Evolutionary conservation across 2,329 filamentous ascomycete species (phyloP).

Genomic region (Dactylonectria macrodidyma): DNA sequence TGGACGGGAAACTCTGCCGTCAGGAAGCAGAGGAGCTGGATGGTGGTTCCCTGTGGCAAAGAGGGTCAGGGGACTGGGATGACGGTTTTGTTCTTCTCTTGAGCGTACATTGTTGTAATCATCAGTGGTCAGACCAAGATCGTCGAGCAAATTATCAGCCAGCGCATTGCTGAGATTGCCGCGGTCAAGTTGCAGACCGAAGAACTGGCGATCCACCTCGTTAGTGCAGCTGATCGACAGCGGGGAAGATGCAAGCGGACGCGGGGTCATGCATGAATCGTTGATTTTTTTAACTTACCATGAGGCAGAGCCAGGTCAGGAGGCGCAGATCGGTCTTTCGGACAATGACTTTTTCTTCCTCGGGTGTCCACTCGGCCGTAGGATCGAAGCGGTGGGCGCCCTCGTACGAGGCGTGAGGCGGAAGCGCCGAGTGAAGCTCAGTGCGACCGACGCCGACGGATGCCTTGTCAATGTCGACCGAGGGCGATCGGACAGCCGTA

Average conservation of each 20-base stretch:
- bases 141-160: slow-evolving; percentile 73
- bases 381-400: slow-evolving; percentile 60
- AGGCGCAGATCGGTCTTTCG: slow-evolving; percentile 65
- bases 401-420: slow-evolving; percentile 55
- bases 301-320: slow-evolving; percentile 60
- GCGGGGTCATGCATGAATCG: background rate
- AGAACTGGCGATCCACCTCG: slow-evolving; percentile 59
- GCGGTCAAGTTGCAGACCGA: slow-evolving; percentile 74
- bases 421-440: slow-evolving; percentile 51
- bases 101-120: slow-evolving; percentile 67
- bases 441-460: slow-evolving; percentile 55
- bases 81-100: slow-evolving; percentile 1
- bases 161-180: slow-evolving; percentile 75
- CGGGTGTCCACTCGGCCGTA: slow-evolving; percentile 63
- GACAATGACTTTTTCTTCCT: slow-evolving; percentile 70
- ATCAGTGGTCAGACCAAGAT: slow-evolving; percentile 62
- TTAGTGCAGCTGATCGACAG: slow-evolving; percentile 35
- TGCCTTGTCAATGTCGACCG: slow-evolving; percentile 44
- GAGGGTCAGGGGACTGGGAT: slow-evolving; percentile 12
- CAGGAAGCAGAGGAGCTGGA: slow-evolving; percentile 69
- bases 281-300: slow-evolving; percentile 47
- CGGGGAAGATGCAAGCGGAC: slow-evolving; percentile 4
- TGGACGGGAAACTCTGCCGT: slow-evolving; percentile 40
- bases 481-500: slow-evolving; percentile 43
- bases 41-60: slow-evolving; percentile 61